Evolutionary conservation across 1,284 basidiomycete species (phyloP).

Genomic region (Cutaneotrichosporon cavernicola): DNA sequence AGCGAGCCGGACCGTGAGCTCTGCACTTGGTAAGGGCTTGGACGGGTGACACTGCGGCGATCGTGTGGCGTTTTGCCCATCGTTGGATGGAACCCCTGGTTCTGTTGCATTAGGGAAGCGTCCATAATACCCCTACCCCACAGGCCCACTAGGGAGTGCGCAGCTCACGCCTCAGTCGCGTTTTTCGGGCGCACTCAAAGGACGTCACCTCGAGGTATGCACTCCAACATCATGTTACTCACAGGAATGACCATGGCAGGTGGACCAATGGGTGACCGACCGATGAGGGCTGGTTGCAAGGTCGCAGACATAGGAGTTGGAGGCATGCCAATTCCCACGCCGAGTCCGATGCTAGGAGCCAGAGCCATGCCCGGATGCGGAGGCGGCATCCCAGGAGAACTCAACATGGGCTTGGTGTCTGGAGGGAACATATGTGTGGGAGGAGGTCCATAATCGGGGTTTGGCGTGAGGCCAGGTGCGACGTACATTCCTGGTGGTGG

Average conservation of each 20-base stretch:
- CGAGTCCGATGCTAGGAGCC: conserved; percentile 4
- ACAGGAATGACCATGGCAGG: conserved; percentile 13
- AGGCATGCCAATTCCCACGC: conserved; percentile 18
- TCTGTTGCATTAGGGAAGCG: conserved; percentile 3
- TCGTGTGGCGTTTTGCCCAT: conserved; percentile 17
- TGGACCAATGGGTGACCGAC: conserved; percentile 16
- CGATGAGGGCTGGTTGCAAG: conserved; percentile 16
- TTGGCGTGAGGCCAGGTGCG: conserved; percentile 7
- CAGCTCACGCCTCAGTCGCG: neutral
- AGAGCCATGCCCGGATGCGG: conserved; percentile 8
- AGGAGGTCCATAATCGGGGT: conserved; percentile 9
- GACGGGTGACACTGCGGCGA: conserved; percentile 33
- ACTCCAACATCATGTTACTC: conserved; percentile 3
- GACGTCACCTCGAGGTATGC: neutral
- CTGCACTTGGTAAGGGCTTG: conserved; percentile 35
- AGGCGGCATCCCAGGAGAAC: conserved; percentile 4
- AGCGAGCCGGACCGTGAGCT: conserved; percentile 35
- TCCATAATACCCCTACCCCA: neutral
- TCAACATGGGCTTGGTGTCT: conserved; percentile 11
- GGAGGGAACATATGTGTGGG: conserved; percentile 10
- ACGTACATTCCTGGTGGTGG: conserved; percentile 15
- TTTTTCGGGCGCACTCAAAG: neutral
- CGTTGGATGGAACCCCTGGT: conserved; percentile 4
- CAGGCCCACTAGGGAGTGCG: neutral
- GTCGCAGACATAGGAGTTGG: conserved; percentile 15